Percentiles rank a stretch among this genome's conserved stretches.
Evolutionary conservation across 2,329 filamentous ascomycete genomes (phyloP).

Genomic region (Fusarium guadeloupense): DNA sequence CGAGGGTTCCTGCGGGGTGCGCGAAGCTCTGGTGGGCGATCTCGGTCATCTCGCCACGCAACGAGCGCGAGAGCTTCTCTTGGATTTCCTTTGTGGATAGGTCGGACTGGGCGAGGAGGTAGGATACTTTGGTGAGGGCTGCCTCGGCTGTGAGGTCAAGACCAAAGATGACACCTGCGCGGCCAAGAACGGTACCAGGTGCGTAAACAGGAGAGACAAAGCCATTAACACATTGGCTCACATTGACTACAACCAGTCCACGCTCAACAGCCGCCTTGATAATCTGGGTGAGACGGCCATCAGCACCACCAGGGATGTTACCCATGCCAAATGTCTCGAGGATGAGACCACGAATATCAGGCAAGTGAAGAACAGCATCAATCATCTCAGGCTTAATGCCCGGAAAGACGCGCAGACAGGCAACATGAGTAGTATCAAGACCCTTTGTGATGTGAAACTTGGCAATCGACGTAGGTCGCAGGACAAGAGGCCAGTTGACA

Average conservation of each 20-base stretch:
- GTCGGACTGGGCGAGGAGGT: conserved; percentile 75
- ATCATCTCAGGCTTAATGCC: conserved; percentile 95
- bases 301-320: conserved; percentile 84
- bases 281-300: conserved; percentile 81
- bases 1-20: conserved; percentile 69
- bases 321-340: conserved; percentile 94
- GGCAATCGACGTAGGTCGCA: conserved; percentile 76
- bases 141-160: conserved; percentile 91
- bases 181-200: conserved; percentile 78
- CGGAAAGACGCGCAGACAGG: conserved; percentile 88
- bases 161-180: conserved; percentile 87
- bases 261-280: conserved; percentile 80
- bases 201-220: conserved; percentile 83
- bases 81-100: conserved; percentile 73
- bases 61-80: conserved; percentile 74
- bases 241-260: conserved; percentile 87
- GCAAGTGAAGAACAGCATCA: conserved; percentile 79
- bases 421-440: conserved; percentile 87
- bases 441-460: conserved; percentile 78
- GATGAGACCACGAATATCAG: conserved; percentile 82
- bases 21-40: conserved; percentile 76
- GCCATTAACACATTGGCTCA: conserved; percentile 86
- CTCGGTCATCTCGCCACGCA: conserved; percentile 88
- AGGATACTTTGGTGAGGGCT: conserved; percentile 89
- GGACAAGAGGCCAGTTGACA: conserved; percentile 81